These are phyloP conservation scores for Podospora appendiculata DNA, from an alignment of 495 filamentous ascomycete genomes.

Conservation along the genomic window DNA sequence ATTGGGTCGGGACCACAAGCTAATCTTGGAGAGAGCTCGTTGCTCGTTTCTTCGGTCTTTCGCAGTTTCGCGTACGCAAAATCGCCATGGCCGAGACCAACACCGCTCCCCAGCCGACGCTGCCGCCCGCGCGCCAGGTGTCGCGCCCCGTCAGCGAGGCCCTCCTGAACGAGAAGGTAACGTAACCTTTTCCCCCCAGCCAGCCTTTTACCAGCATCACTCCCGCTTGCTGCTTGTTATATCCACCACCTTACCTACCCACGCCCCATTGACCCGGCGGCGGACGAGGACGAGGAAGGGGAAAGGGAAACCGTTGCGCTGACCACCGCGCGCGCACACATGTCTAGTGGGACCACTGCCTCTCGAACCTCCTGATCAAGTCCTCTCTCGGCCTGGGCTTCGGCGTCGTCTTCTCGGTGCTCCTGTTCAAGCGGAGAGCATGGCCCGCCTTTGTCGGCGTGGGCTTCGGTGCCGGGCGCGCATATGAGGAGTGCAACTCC, in stretches of 20 bases:
- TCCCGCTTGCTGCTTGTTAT: no score
- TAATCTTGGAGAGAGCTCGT: no score
- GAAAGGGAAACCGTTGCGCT: not conserved
- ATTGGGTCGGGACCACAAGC: no score
- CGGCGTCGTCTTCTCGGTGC: slow-evolving; percentile 95
- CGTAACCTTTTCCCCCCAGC: not conserved
- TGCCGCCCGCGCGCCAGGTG: slow-evolving; percentile 28
- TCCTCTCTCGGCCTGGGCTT: slow-evolving; percentile 89
- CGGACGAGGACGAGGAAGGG: not conserved
- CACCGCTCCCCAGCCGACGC: slow-evolving; percentile 21
- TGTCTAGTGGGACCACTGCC: slow-evolving; percentile 88
- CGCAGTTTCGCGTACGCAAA: not conserved
- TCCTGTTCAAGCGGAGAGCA: slow-evolving; percentile 93
- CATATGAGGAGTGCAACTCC: slow-evolving; percentile 86
- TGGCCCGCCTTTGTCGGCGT: slow-evolving; percentile 91
- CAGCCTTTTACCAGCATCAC: no score
- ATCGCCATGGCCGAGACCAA: slow-evolving; percentile 36
- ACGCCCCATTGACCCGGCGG: not conserved
- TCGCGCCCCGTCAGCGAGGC: slow-evolving; percentile 84
- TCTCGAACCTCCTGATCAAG: slow-evolving; percentile 93
- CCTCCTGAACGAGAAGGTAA: slow-evolving; percentile 92
- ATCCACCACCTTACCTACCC: no score
- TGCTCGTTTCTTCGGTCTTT: not conserved
- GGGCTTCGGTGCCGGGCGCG: slow-evolving; percentile 91
- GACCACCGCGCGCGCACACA: not conserved